Percentiles rank a stretch among this genome's conserved stretches.
Evolutionary conservation across 352 stramenopile species (phyloP).

Genomic region (Phytophthora sp.): DNA sequence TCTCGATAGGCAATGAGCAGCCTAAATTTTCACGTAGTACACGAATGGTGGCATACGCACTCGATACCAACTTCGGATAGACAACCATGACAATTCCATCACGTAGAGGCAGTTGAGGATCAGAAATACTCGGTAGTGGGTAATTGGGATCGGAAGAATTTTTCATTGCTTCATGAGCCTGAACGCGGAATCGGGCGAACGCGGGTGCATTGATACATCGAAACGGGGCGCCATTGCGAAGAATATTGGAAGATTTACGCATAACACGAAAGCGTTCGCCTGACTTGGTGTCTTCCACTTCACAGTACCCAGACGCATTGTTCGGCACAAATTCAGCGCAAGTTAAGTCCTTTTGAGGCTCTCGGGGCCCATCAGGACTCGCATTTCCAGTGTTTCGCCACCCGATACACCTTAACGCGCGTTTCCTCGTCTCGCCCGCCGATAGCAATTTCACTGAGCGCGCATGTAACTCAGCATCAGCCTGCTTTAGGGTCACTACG

Average conservation of each 20-base stretch:
- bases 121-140: neutral
- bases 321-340: conserved; percentile 31
- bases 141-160: neutral
- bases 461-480: conserved; percentile 30
- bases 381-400: conserved; percentile 25
- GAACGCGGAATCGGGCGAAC: conserved; percentile 41
- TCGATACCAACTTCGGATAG: conserved; percentile 53
- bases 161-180: conserved; percentile 24
- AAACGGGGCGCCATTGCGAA: conserved; percentile 40
- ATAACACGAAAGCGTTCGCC: conserved; percentile 45
- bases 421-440: conserved; percentile 8
- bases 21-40: conserved; percentile 33
- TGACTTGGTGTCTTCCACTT: conserved; percentile 26
- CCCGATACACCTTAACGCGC: conserved; percentile 24
- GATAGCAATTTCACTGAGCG: conserved; percentile 34
- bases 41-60: conserved; percentile 34
- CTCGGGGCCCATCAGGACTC: conserved; percentile 17
- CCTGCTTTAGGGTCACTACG: neutral
- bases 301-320: conserved; percentile 33
- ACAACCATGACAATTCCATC: conserved; percentile 61
- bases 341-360: conserved; percentile 19
- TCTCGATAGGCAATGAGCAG: conserved; percentile 57
- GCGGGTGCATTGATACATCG: conserved; percentile 47
- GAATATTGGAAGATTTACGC: conserved; percentile 31
- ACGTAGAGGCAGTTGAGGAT: neutral